phyloP scores from a whole-genome alignment of 2,329 filamentous ascomycete species.

The Plectosphaerella plurivora region DNA sequence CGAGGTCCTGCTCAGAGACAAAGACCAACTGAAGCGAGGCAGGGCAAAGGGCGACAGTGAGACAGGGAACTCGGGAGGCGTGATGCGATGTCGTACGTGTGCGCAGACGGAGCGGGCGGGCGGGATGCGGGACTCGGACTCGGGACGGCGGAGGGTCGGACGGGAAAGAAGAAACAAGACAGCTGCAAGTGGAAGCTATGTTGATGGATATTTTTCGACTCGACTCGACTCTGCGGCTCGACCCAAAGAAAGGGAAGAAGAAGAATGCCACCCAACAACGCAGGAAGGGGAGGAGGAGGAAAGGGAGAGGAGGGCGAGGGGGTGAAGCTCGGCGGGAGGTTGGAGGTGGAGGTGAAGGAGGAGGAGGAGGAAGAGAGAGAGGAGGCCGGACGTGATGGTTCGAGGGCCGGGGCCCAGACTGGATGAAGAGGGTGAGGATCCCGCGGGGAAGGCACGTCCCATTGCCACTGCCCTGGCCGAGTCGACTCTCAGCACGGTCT shows the following conservation, averaged over 20 bases:
- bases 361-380: constrained; percentile 1
- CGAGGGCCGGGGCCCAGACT: neutral
- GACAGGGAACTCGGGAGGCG: neutral
- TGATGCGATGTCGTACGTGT: neutral
- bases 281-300: constrained; percentile 9
- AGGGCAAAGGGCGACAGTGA: neutral
- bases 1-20: neutral
- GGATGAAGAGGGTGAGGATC: neutral
- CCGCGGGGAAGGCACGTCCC: neutral
- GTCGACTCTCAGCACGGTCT: too few species aligned
- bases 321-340: constrained; percentile 7
- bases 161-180: neutral
- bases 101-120: too few species aligned
- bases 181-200: neutral
- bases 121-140: neutral
- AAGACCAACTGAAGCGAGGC: neutral
- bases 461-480: too few species aligned
- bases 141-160: neutral
- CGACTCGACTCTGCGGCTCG: neutral
- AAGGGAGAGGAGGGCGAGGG: constrained; percentile 6
- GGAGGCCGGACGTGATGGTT: neutral
- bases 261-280: neutral
- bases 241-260: neutral
- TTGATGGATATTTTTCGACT: neutral
- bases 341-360: constrained; percentile 9